Percentiles rank a stretch among this genome's conserved stretches.
Conservation (phyloP, 2,329 filamentous ascomycete species). For the Aspergillus sergii region DNA sequence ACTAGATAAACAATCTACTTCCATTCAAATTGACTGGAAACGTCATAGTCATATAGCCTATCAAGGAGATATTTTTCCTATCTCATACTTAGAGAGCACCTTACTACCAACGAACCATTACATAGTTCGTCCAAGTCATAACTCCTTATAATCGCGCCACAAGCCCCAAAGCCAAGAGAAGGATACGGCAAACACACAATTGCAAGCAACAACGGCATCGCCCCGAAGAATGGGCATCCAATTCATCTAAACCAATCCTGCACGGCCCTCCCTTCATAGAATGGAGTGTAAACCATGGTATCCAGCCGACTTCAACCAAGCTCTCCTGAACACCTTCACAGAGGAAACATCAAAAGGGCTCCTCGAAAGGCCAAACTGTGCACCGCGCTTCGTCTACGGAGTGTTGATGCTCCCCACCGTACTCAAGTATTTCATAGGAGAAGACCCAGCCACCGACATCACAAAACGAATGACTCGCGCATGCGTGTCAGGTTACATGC, state of each 20-base stretch:
- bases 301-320: conserved; percentile 28
- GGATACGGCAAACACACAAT: not conserved
- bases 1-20: not conserved
- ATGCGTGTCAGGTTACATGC: conserved; percentile 27
- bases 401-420: conserved; percentile 34
- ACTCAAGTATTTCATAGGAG: conserved; percentile 30
- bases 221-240: not conserved
- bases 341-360: conserved; percentile 22
- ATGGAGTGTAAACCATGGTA: conserved; percentile 27
- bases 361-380: conserved; percentile 18
- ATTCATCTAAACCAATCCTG: not conserved
- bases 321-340: conserved; percentile 26
- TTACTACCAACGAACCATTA: not conserved
- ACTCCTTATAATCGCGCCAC: not conserved
- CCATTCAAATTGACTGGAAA: not conserved
- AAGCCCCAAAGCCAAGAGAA: not conserved
- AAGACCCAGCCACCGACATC: conserved; percentile 22
- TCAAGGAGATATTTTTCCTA: not conserved
- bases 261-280: not conserved
- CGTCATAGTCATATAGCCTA: not conserved
- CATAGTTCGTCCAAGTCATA: not conserved
- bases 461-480: conserved; percentile 30
- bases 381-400: conserved; percentile 33
- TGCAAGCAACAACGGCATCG: not conserved
- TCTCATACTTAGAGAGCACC: not conserved